Base-by-base conservation (phyloP, 2,329 filamentous ascomycete genomes). In the Orbilia brochopaga region DNA sequence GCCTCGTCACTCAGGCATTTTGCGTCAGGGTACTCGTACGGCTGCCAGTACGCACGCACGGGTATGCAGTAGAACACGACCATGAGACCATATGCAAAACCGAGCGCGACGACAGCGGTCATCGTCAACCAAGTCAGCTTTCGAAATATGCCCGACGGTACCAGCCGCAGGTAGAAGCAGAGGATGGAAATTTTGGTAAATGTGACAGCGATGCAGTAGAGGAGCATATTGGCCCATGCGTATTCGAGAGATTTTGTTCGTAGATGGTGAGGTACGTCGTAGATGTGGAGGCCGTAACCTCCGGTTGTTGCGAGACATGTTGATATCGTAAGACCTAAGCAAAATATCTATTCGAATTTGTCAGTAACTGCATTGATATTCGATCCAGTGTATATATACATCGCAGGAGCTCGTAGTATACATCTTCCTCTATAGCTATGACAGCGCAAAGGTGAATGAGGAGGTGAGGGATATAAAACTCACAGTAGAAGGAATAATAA, bases 181-280 rank as follows among this genome's bases (percentile, higher is more conserved):
- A 73, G 69, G 5, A 73, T 73, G 1, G 69, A 73, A n/a, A 73
- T 40, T 61, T 67, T 73, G 17, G 69, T 73, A 10, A 73, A 58
- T 1, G 69, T 59, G 35, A 73, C 57, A 7, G 53, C 59, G 7
- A 73, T 17, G 30, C 44, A 53, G 21, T 67, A 73, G 17, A 73
- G 59, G 2, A 73, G 32, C 69, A 73, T 73, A 35, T 67, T 73
- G 8, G 63, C 69, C 69, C 69, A 73, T 23, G 69, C 69, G 30
- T 67, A 73, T 51, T 67, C 62, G 19, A 73, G 62, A 21, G 69
- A 73, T 58, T 60, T 67, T 5, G 62, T 67, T 15, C 69, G 61
- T 24, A 73, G 27, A 24, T 73, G 32, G 27, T 72, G 69, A 17
- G 61, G 61, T 11, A 73, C 57, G 11, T 73, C 69, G 60, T 67